Conservation (phyloP, 495 filamentous ascomycete genomes). For the Podospora fimiseda region DNA sequence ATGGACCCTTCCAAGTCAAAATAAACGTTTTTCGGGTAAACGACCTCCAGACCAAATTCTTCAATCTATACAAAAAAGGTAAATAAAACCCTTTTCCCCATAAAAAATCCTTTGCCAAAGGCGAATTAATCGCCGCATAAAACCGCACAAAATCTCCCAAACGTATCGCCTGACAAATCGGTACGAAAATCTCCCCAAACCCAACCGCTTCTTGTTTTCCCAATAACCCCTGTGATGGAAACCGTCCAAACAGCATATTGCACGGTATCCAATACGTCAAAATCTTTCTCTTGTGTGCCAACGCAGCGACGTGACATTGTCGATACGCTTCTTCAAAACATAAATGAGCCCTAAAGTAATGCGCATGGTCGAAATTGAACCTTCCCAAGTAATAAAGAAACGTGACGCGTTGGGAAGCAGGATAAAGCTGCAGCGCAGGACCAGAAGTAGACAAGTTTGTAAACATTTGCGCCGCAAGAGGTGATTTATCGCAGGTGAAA, state of each 20-base stretch:
- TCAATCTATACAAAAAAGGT: slow-evolving; percentile 63
- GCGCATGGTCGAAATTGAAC: slow-evolving; percentile 73
- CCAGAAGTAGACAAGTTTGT: slow-evolving; percentile 79
- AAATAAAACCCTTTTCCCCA: slow-evolving; percentile 68
- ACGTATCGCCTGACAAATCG: slow-evolving; percentile 65
- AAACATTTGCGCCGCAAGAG: slow-evolving; percentile 76
- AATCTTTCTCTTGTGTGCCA: slow-evolving; percentile 69
- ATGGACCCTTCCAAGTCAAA: slow-evolving; percentile 48
- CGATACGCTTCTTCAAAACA: slow-evolving; percentile 74
- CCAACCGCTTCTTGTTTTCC: slow-evolving; percentile 63
- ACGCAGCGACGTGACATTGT: slow-evolving; percentile 61
- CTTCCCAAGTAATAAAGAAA: slow-evolving; percentile 93
- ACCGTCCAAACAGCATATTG: slow-evolving; percentile 79
- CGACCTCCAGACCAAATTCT: slow-evolving; percentile 78
- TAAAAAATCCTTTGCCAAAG: slow-evolving; percentile 38
- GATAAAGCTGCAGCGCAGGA: slow-evolving; percentile 69
- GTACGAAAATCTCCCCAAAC: slow-evolving; percentile 65
- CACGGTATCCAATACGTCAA: slow-evolving; percentile 77
- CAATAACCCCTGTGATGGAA: slow-evolving; percentile 62
- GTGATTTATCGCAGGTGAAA: slow-evolving; percentile 64
- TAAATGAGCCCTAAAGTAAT: slow-evolving; percentile 67
- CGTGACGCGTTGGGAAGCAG: slow-evolving; percentile 81
- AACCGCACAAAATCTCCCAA: slow-evolving; percentile 76
- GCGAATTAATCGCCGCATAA: slow-evolving; percentile 51
- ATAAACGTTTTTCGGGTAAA: slow-evolving; percentile 70